These are phyloP conservation scores for Starmerella sp. DNA, from an alignment of 805 yeast genomes.

Conservation along the genomic window DNA sequence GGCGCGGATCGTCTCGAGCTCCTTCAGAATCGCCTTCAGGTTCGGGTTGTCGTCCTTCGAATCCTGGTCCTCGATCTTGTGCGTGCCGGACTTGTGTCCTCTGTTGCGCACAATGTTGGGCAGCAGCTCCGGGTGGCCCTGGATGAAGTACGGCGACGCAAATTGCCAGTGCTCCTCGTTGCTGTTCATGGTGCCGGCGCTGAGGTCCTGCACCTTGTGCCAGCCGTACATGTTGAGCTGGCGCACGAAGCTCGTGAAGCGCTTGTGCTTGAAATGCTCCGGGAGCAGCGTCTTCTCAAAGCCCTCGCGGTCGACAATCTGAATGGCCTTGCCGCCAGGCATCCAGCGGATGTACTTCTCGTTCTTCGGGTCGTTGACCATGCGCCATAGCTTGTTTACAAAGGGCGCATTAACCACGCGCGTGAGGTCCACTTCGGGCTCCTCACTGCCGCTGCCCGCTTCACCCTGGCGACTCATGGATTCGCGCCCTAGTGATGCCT, in stretches of 20 bases:
- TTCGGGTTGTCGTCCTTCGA: slow-evolving; percentile 34
- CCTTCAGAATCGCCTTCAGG: slow-evolving; percentile 46
- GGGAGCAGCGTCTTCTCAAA: slow-evolving; percentile 82
- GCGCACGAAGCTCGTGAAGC: slow-evolving; percentile 90
- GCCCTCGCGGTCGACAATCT: slow-evolving; percentile 68
- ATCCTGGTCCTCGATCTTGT: not conserved
- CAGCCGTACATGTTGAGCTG: slow-evolving; percentile 98
- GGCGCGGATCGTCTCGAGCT: slow-evolving; percentile 61
- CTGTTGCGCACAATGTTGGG: slow-evolving; percentile 75
- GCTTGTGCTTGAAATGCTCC: slow-evolving; percentile 85
- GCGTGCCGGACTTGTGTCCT: slow-evolving; percentile 28
- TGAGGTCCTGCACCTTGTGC: slow-evolving; percentile 95
- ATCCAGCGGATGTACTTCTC: slow-evolving; percentile 69
- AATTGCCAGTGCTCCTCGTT: slow-evolving; percentile 83
- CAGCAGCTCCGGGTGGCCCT: slow-evolving; percentile 70
- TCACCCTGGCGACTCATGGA: slow-evolving; percentile 29
- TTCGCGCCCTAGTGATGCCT: not conserved
- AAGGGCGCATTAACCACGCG: slow-evolving; percentile 46
- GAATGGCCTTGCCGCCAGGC: slow-evolving; percentile 73
- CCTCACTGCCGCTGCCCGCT: slow-evolving; percentile 4
- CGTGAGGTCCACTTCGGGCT: slow-evolving; percentile 27
- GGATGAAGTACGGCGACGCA: slow-evolving; percentile 65
- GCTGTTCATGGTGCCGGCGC: slow-evolving; percentile 42
- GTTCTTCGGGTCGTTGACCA: slow-evolving; percentile 78
- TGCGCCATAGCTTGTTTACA: slow-evolving; percentile 86